These are phyloP conservation scores for Yamadazyma pseudoaaseri DNA, from an alignment of 1,139 yeast species.

Conservation along the genomic window DNA sequence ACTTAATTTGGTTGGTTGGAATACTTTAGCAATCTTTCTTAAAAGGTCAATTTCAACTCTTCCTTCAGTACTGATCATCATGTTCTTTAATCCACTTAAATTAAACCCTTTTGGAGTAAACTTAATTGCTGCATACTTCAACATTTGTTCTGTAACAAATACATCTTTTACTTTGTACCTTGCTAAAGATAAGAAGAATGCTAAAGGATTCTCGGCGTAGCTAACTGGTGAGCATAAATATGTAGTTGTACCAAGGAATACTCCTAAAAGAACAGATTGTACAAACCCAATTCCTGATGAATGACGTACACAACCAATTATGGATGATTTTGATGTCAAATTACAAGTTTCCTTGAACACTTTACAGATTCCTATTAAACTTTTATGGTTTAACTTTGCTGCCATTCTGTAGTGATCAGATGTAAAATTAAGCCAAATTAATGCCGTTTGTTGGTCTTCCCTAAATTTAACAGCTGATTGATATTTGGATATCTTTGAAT, in stretches of 20 bases:
- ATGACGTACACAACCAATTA: conserved; percentile 86
- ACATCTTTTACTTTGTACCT: conserved; percentile 83
- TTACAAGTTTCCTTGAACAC: conserved; percentile 91
- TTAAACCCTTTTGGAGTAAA: conserved; percentile 66
- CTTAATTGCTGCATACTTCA: conserved; percentile 67
- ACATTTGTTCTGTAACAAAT: conserved; percentile 82
- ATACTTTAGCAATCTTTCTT: conserved; percentile 59
- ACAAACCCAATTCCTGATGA: conserved; percentile 84
- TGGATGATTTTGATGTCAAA: conserved; percentile 66
- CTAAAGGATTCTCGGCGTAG: conserved; percentile 71
- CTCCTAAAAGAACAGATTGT: conserved; percentile 78
- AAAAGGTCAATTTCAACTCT: conserved; percentile 69
- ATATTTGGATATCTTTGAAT: conserved; percentile 43
- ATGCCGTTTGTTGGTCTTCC: conserved; percentile 45
- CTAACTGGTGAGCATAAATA: conserved; percentile 77
- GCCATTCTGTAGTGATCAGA: conserved; percentile 73
- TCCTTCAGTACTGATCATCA: conserved; percentile 79
- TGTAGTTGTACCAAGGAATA: conserved; percentile 84
- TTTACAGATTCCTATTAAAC: conserved; percentile 77
- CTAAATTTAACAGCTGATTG: conserved; percentile 45
- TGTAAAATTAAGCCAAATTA: conserved; percentile 68
- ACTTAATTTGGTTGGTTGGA: conserved; percentile 64
- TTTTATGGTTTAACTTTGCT: conserved; percentile 60
- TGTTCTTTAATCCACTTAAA: conserved; percentile 66
- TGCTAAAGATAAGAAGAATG: conserved; percentile 70